Evolutionary conservation across 257 asterid genomes (phyloP).

Genomic region (Solanum chiquidenum): DNA sequence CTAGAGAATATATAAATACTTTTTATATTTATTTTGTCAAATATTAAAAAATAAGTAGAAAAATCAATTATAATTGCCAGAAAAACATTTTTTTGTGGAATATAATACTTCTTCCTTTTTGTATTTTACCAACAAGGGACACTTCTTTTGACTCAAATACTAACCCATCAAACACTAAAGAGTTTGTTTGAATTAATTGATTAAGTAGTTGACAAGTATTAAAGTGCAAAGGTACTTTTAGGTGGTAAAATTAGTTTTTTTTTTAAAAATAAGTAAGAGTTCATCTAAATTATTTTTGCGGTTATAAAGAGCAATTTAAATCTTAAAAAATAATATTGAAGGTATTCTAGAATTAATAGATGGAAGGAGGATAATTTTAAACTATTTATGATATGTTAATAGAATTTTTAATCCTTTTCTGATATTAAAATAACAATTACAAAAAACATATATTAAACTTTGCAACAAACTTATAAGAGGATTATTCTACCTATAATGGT

Average conservation of each 20-base stretch:
- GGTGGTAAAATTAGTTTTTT: too few species aligned
- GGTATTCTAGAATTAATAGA: too few species aligned
- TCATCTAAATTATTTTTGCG: too few species aligned
- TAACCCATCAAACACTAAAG: background rate
- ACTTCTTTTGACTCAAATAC: background rate
- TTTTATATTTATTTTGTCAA: background rate
- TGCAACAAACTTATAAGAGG: background rate
- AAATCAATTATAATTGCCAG: background rate
- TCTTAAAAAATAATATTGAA: too few species aligned
- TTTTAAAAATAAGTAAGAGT: too few species aligned
- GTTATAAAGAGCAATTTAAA: too few species aligned
- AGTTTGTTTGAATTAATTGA: background rate
- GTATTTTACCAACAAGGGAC: background rate
- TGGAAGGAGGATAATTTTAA: too few species aligned
- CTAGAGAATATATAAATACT: background rate
- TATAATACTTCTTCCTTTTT: background rate
- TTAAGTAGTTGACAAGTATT: background rate
- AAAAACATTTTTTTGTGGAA: background rate
- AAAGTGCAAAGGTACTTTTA: background rate
- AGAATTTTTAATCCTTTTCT: too few species aligned
- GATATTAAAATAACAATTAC: too few species aligned
- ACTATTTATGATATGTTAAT: too few species aligned
- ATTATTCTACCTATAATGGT: too few species aligned
- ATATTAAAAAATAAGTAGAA: background rate
- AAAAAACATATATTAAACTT: too few species aligned